Conservation (phyloP, 2,329 filamentous ascomycete genomes). For the Colletotrichum somersetense region DNA sequence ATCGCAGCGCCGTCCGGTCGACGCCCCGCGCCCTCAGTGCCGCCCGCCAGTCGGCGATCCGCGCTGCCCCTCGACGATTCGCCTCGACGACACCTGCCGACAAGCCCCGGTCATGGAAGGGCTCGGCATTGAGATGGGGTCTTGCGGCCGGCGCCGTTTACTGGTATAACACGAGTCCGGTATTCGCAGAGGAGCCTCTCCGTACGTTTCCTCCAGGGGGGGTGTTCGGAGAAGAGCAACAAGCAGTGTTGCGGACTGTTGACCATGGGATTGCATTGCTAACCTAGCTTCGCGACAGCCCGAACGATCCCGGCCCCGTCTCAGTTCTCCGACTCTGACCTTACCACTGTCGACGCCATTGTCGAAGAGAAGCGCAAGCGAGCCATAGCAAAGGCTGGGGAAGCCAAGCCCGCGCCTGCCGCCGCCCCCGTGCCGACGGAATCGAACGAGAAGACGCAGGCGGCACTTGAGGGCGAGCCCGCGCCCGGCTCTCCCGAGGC, state of each 20-base stretch:
- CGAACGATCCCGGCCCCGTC: constrained; percentile 58
- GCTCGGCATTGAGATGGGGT: constrained; percentile 78
- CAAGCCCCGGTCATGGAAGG: constrained; percentile 86
- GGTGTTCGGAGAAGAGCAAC: background rate
- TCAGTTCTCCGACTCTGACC: constrained; percentile 67
- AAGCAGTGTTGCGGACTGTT: constrained; percentile 24
- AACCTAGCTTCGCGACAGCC: constrained; percentile 43
- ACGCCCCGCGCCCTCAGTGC: constrained; percentile 60
- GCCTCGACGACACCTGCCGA: constrained; percentile 68
- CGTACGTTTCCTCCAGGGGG: constrained; percentile 66
- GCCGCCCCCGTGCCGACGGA: constrained; percentile 43
- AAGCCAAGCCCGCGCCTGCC: constrained; percentile 45
- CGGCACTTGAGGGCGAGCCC: constrained; percentile 36
- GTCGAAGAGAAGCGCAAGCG: constrained; percentile 72
- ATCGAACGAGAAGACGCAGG: constrained; percentile 42
- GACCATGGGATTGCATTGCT: constrained; percentile 25
- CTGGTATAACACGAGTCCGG: constrained; percentile 91
- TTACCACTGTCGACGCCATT: constrained; percentile 76
- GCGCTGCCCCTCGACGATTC: constrained; percentile 61
- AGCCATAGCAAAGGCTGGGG: constrained; percentile 51
- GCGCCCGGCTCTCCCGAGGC: constrained; percentile 58
- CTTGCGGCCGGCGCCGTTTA: constrained; percentile 84
- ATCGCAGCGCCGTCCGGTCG: constrained; percentile 64
- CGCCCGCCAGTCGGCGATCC: constrained; percentile 55
- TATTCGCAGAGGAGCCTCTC: constrained; percentile 86